Evolutionary conservation across 2,329 filamentous ascomycete genomes (phyloP), one percentile per base, ranked within the genome.

Genomic region (Leptographium procerum): DNA sequence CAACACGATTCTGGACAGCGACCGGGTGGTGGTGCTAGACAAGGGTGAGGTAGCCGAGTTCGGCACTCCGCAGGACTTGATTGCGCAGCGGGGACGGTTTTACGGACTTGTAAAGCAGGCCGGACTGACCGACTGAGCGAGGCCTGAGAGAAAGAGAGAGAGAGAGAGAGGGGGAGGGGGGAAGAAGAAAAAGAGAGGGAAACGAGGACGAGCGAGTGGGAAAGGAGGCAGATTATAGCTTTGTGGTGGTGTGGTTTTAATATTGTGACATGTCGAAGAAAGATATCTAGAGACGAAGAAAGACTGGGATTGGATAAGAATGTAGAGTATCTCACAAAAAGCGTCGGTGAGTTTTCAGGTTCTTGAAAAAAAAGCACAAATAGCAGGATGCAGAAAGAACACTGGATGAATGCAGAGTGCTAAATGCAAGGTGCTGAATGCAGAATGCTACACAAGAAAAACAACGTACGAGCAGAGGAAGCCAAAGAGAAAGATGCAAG

Each of bases 21-120:
- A 99, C 74, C 84, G 91, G 55, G 94, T 99, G 62, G 86, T 99
- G 40, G 94, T 99, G 55, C 82, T 99, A 7, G 91, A 97, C 69
- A 87, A 88, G 71, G 94, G 94, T 50, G 83, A 85, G 66, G 91
- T 99, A 48, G 87, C 86, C 55, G 94, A 99, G 71, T 99, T 96
- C 71, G 94, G 95, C 71, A 90, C 86, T 8, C 94, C 94, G 2
- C 77, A 83, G 45, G 84, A 86, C 62, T 77, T 99, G 59, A 82
- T 96, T 62, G 84, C 84, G 71, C 80, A 80, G 67, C 83, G 84
- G 68, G 89, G 92, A 2, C 72, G 89, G 56, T 99, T 99, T 71
- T 89, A 94, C 73, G 86, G 91, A 59, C 77, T 99, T 53, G 94
- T 96, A 61, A 91, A 86, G 73, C 91, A 99, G 74, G 89, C 92